Conservation (phyloP, 768 basidiomycete genomes). For the Suillus paluster region DNA sequence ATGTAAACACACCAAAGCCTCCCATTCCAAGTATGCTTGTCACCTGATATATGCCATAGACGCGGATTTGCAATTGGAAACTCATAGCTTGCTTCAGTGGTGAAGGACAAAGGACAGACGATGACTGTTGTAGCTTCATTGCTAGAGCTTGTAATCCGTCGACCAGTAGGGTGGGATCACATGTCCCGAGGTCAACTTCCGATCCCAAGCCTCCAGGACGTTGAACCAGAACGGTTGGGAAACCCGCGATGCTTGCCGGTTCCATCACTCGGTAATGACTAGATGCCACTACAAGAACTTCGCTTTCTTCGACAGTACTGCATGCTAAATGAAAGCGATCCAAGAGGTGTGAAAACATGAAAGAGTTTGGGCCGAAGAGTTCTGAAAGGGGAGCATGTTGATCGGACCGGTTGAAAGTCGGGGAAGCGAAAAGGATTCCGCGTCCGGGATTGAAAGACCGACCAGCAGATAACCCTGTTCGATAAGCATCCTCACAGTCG, state of each 20-base stretch:
- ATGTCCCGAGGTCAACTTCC: slow-evolving; percentile 1
- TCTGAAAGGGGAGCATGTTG: background rate
- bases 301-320: background rate
- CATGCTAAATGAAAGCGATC: background rate
- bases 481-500: background rate
- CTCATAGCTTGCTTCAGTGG: background rate
- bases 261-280: background rate
- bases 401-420: background rate
- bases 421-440: background rate
- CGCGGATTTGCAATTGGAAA: background rate
- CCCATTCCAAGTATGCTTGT: background rate
- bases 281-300: slow-evolving; percentile 7
- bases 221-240: background rate
- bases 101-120: background rate
- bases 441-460: background rate
- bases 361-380: background rate
- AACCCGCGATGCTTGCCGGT: background rate
- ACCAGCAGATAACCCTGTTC: background rate
- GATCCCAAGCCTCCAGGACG: slow-evolving; percentile 1
- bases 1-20: slow-evolving; percentile 8
- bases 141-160: background rate
- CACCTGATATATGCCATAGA: background rate
- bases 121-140: background rate
- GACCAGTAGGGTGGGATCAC: slow-evolving; percentile 2
- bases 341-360: background rate